Conservation (phyloP, 164 flowering plant species). For the grape (Vitis vinifera) region DNA sequence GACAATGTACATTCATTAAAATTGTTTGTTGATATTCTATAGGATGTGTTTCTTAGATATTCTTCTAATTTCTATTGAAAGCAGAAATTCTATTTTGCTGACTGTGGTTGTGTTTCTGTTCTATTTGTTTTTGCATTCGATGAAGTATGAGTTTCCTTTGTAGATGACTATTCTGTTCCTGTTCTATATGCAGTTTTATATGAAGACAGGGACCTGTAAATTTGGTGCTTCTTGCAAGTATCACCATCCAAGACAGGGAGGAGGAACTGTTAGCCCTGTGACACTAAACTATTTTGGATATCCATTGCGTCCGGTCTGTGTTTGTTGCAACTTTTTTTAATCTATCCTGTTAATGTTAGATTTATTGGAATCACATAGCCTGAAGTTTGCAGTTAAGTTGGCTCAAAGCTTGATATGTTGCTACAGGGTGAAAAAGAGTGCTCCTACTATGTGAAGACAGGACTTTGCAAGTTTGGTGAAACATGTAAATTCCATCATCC, state of each 20-base stretch:
- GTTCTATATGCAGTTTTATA: constrained; percentile 59
- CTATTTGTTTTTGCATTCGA: neutral
- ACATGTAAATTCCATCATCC: constrained; percentile 98
- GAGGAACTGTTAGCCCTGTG: constrained; percentile 49
- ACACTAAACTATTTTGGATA: constrained; percentile 73
- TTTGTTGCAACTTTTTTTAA: constrained; percentile 1
- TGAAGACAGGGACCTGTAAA: constrained; percentile 91
- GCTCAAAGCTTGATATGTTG: neutral
- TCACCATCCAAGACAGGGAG: constrained; percentile 86
- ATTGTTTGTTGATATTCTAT: neutral
- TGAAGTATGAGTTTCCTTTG: neutral
- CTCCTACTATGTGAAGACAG: constrained; percentile 81
- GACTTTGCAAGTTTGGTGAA: constrained; percentile 88
- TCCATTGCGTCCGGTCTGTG: constrained; percentile 84
- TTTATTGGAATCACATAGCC: neutral
- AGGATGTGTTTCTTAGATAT: neutral
- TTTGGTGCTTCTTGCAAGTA: constrained; percentile 94
- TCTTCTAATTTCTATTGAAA: too few species aligned
- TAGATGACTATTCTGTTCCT: neutral
- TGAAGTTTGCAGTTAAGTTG: neutral
- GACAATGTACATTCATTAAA: constrained; percentile 12
- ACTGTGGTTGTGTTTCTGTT: neutral
- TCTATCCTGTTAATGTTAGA: too few species aligned
- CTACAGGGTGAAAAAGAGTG: constrained; percentile 94
- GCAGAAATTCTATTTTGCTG: neutral